Percentiles rank a stretch among this genome's conserved stretches.
Evolutionary conservation across 23 red algal species (phyloP).

Genomic region (Rhodosorus marinus): DNA sequence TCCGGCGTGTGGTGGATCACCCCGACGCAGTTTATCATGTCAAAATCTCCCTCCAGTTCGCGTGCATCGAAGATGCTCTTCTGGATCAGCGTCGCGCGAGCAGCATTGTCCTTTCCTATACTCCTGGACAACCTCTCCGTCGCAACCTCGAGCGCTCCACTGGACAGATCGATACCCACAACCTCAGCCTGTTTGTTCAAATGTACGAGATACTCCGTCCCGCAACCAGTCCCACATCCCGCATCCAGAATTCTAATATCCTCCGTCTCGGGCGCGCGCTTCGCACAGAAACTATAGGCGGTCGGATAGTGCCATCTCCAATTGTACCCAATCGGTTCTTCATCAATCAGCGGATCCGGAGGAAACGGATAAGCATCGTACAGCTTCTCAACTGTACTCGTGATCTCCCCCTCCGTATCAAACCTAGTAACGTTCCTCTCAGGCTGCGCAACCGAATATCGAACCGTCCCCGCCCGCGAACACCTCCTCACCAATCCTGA

Average conservation of each 20-base stretch:
- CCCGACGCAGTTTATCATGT: constrained; percentile 96
- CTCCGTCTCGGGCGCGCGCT: constrained; percentile 14
- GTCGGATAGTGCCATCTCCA: constrained; percentile 99
- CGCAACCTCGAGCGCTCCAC: constrained; percentile 53
- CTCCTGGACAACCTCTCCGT: constrained; percentile 46
- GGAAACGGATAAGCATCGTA: constrained; percentile 93
- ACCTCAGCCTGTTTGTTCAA: constrained; percentile 71
- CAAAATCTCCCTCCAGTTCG: constrained; percentile 62
- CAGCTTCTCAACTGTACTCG: constrained; percentile 27
- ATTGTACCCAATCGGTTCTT: constrained; percentile 89
- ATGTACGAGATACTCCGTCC: constrained; percentile 85
- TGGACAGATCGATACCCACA: constrained; percentile 64
- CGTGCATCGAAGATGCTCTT: constrained; percentile 48
- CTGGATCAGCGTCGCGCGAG: constrained; percentile 28
- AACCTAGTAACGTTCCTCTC: no score
- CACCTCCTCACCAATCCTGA: no score
- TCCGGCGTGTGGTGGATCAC: constrained; percentile 97
- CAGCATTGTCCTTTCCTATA: constrained; percentile 10
- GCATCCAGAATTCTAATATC: constrained; percentile 71
- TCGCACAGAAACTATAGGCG: constrained; percentile 78
- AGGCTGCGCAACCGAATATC: no score
- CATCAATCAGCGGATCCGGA: constrained; percentile 74
- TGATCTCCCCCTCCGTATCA: no score
- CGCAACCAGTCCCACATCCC: constrained; percentile 89
- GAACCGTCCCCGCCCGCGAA: no score